These are phyloP conservation scores for Malania oleifera DNA, from an alignment of 164 flowering plant genomes.

Conservation along the genomic window DNA sequence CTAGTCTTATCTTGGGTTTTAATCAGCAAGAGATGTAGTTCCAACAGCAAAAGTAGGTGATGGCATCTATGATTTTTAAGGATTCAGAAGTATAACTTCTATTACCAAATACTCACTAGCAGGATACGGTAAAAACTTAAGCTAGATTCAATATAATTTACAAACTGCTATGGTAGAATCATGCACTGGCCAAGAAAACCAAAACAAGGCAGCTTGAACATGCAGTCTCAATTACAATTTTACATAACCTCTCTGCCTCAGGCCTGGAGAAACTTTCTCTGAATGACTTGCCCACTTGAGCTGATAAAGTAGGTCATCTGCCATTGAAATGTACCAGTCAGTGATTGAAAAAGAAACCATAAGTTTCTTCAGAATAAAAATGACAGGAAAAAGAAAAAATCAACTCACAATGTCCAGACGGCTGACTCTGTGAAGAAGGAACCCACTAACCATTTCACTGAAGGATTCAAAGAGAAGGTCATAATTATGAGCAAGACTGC, in stretches of 20 bases:
- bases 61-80: too few relatives aligned
- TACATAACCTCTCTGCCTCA: conserved; percentile 43
- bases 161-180: too few relatives aligned
- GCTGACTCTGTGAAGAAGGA: conserved; percentile 58
- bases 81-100: too few relatives aligned
- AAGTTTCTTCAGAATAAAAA: background rate
- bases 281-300: conserved; percentile 30
- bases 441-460: conserved; percentile 44
- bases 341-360: background rate
- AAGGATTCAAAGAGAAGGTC: background rate
- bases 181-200: too few relatives aligned
- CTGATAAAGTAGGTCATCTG: conserved; percentile 53
- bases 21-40: too few relatives aligned
- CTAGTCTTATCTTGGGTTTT: too few relatives aligned
- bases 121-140: too few relatives aligned
- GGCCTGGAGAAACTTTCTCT: conserved; percentile 29
- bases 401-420: conserved; percentile 53
- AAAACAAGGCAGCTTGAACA: too few relatives aligned
- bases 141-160: too few relatives aligned
- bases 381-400: background rate
- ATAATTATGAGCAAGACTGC: background rate
- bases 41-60: too few relatives aligned
- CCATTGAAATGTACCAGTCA: conserved; percentile 11
- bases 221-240: too few relatives aligned
- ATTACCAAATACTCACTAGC: too few relatives aligned